Evolutionary conservation across 768 basidiomycete species (phyloP).

Genomic region (Sistotremastrum suecicum): DNA sequence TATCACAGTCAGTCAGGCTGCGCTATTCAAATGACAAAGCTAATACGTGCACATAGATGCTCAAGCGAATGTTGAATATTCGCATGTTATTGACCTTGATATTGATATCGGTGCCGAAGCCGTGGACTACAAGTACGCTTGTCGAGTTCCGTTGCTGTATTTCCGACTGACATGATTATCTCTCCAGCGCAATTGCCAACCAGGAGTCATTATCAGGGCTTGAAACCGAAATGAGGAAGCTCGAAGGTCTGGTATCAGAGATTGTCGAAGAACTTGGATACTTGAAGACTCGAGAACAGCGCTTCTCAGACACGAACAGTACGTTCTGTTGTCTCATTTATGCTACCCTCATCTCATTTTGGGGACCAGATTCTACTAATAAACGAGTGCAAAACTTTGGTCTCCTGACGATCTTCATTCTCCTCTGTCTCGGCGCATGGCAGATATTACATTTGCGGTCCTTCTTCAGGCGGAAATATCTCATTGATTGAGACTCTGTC

Average conservation of each 20-base stretch:
- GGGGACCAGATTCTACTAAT: slow-evolving; percentile 71
- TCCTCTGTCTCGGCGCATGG: slow-evolving; percentile 78
- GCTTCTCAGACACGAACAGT: slow-evolving; percentile 85
- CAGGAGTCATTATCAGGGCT: slow-evolving; percentile 92
- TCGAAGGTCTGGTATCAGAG: slow-evolving; percentile 91
- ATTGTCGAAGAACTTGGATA: slow-evolving; percentile 89
- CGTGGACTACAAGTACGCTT: slow-evolving; percentile 88
- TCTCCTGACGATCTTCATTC: slow-evolving; percentile 69
- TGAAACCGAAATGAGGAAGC: slow-evolving; percentile 96
- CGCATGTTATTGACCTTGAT: slow-evolving; percentile 78
- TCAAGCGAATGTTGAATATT: slow-evolving; percentile 25
- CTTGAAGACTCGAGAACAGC: slow-evolving; percentile 78
- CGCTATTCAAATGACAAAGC: not conserved
- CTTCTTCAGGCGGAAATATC: slow-evolving; percentile 93
- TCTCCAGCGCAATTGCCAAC: slow-evolving; percentile 84
- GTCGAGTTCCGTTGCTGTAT: not conserved
- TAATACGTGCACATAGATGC: slow-evolving; percentile 22
- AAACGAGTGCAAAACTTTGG: slow-evolving; percentile 85
- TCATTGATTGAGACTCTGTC: slow-evolving; percentile 49
- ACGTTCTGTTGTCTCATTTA: slow-evolving; percentile 16
- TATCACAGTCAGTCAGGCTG: slow-evolving; percentile 45
- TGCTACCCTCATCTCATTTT: not conserved
- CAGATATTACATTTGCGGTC: slow-evolving; percentile 88
- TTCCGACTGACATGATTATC: not conserved
- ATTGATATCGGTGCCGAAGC: slow-evolving; percentile 98